Evolutionary conservation across 768 basidiomycete species (phyloP).

Genomic region (Melanogaster broomeanus): DNA sequence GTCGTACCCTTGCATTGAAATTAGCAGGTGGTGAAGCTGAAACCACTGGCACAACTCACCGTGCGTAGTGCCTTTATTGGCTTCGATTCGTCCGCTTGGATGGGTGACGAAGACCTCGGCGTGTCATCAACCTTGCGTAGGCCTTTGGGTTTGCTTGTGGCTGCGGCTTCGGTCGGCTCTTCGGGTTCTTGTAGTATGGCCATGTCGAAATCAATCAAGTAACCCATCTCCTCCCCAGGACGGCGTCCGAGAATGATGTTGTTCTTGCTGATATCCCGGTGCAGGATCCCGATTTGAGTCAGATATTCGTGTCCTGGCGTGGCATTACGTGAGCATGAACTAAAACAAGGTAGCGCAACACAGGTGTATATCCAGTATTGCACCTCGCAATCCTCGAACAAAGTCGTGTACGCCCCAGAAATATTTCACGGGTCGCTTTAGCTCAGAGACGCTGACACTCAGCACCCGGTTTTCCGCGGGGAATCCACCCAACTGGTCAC

Average conservation of each 20-base stretch:
- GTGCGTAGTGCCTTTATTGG: too few species aligned
- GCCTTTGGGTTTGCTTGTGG: background rate
- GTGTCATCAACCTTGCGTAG: too few species aligned
- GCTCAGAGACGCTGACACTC: background rate
- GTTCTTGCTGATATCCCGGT: conserved; percentile 36
- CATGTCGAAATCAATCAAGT: conserved; percentile 34
- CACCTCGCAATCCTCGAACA: conserved; percentile 14
- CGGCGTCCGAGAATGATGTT: conserved; percentile 32
- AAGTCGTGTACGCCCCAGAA: conserved; percentile 22
- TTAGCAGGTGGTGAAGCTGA: background rate
- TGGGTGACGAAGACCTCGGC: background rate
- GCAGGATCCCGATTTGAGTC: conserved; percentile 22
- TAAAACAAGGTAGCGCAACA: background rate
- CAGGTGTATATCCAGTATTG: conserved; percentile 8
- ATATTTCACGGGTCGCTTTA: conserved; percentile 11
- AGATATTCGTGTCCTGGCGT: conserved; percentile 18
- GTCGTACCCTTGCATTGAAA: background rate
- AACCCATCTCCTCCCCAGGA: conserved; percentile 19
- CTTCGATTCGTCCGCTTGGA: too few species aligned
- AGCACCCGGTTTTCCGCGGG: conserved; percentile 5
- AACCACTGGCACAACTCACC: background rate
- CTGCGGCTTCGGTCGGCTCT: background rate
- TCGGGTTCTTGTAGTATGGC: conserved; percentile 2
- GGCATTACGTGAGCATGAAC: background rate
- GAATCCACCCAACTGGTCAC: background rate